Evolutionary conservation across 1,284 basidiomycete genomes (phyloP), one percentile per base, ranked within the genome.

Genomic region (Grifola frondosa): DNA sequence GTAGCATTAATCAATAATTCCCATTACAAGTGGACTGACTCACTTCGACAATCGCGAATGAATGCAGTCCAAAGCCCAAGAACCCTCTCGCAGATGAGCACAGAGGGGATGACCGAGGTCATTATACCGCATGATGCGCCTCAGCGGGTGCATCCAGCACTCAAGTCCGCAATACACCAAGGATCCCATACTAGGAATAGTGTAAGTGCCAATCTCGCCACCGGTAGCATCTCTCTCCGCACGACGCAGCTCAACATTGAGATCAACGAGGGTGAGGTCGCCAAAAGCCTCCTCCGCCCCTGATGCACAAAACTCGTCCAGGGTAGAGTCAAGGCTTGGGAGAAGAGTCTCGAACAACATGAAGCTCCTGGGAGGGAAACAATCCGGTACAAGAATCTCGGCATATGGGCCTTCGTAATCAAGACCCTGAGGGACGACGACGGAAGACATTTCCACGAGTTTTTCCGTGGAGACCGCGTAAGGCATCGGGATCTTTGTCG

Each of bases 21-120:
- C 28, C 37, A 46, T 39, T 46, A 35, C 46, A 25, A 26, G 12
- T 29, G 22, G 10, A 11, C 10, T 61, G 15, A 64, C 88, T 60
- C 58, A 91, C 88, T 77, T 77, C 41, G 73, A 69, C 25, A 98
- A 66, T 25, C 95, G 77, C 40, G 74, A 63, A 44, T 81, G 69
- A 12, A 89, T 75, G 58, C 95, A 96, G 62, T 95, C 90, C 53
- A 95, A 66, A 3, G 93, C 85, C 93, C 94, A 97, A 9, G 74
- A 74, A 6, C 94, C 93, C 35, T 85, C 74, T 49, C 94, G 77
- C 42, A 97, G 65, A 64, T 97, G 90, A 10, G 73, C 82, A 58
- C 91, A 95, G 6, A 97, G 73, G 0, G 91, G 78, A 63, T 96
- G 91, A 0, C 94, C 93, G 8, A 97, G 75, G 61, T 97, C 92